Base-by-base conservation (phyloP, 2,329 filamentous ascomycete species). In the Polytolypa hystricis region DNA sequence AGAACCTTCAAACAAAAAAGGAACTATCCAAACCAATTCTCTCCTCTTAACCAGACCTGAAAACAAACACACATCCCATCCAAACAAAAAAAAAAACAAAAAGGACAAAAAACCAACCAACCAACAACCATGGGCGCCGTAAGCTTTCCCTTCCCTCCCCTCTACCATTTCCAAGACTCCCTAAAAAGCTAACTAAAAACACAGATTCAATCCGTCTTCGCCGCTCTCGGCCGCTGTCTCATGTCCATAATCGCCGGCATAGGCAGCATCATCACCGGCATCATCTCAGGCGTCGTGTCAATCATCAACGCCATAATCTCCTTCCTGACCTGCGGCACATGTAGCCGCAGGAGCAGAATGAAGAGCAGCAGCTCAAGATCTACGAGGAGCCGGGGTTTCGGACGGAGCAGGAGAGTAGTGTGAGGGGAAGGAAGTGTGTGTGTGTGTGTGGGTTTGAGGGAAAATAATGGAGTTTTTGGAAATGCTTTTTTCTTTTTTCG, bases 181-280 rank as follows among this genome's bases (percentile, higher is more conserved):
- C 25, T 27, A 40, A 39, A 20, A 17, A 26, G 25, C 30, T 9
- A 16, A 12, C 11, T 38, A 12, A 19, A 25, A 27, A 42, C 14
- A 9, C 46, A 81, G 77, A 68, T 82, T 55, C 49, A 67, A 52
- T 65, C 65, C 52, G 57, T 74, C 56, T 70, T 81, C 61, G 70
- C 54, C 32, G 71, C 78, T 49, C 78, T 84, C 57, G 80, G 79
- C 37, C 65, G 64, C 45, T 71, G 70, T 54, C 68, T 84, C 43
- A 83, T 80, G 70, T 73, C 74, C 51, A 69, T 84, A 50, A 70
- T 84, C 47, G 71, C 74, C 47, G 78, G 72, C 49, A 75, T 84
- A 49, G 79, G 73, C 37, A 56, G 61, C 45, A 73, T 83, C 59
- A 64, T 80, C 35, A 71, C 69, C 45, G 75, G 76, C 50, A 79